Evolutionary conservation across 1,284 basidiomycete species (phyloP).

Genomic region (Waitea zeae): DNA sequence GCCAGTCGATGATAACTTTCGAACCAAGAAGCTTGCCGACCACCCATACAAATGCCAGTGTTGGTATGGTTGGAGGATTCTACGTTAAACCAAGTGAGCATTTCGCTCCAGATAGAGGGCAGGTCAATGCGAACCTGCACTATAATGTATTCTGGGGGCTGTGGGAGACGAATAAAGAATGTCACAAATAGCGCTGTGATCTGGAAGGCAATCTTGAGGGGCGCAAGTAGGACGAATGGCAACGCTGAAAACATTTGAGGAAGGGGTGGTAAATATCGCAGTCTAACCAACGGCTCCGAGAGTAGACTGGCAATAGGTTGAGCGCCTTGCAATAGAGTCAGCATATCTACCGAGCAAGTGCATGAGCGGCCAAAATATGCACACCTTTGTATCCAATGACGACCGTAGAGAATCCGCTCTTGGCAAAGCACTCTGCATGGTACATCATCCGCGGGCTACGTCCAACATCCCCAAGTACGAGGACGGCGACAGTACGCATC

Average conservation of each 20-base stretch:
- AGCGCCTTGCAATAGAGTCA: slow-evolving; percentile 35
- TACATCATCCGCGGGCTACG: slow-evolving; percentile 98
- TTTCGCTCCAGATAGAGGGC: not conserved
- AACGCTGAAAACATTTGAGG: slow-evolving; percentile 35
- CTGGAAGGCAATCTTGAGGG: slow-evolving; percentile 68
- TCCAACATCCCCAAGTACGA: slow-evolving; percentile 94
- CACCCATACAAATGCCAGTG: slow-evolving; percentile 73
- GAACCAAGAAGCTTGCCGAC: slow-evolving; percentile 51
- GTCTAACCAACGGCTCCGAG: slow-evolving; percentile 41
- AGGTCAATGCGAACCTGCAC: slow-evolving; percentile 51
- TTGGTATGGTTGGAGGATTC: slow-evolving; percentile 96
- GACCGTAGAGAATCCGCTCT: slow-evolving; percentile 64
- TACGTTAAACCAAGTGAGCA: slow-evolving; percentile 15
- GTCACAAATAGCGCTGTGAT: slow-evolving; percentile 42
- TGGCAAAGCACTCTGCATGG: slow-evolving; percentile 84
- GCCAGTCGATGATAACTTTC: slow-evolving; percentile 96
- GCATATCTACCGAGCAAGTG: not conserved
- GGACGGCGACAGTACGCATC: slow-evolving; percentile 65
- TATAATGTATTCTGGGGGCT: slow-evolving; percentile 72
- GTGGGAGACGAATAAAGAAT: slow-evolving; percentile 44
- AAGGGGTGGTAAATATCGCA: slow-evolving; percentile 51
- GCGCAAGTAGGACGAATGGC: slow-evolving; percentile 67
- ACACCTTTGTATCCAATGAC: slow-evolving; percentile 79
- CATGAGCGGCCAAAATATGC: slow-evolving; percentile 11
- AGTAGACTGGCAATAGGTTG: slow-evolving; percentile 51